phyloP scores from a whole-genome alignment of 768 basidiomycete species.

The Cystobasidium onofrii region DNA sequence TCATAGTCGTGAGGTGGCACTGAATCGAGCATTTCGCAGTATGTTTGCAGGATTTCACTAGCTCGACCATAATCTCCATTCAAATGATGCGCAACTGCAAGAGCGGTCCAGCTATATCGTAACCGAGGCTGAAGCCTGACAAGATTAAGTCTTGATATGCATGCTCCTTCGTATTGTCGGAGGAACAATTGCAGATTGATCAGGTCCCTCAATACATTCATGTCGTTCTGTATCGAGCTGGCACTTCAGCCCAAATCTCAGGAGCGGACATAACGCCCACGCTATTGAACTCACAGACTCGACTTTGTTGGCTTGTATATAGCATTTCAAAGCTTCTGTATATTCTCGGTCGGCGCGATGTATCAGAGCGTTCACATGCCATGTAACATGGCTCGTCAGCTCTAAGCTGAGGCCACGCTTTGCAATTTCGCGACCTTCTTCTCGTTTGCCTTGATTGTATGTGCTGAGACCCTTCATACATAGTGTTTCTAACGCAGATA shows the following conservation, averaged over 20 bases:
- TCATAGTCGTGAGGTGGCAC: constrained; percentile 71
- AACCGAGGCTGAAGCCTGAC: constrained; percentile 70
- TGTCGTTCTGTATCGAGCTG: constrained; percentile 60
- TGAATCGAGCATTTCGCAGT: constrained; percentile 54
- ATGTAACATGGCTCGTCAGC: constrained; percentile 73
- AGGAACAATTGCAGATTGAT: constrained; percentile 82
- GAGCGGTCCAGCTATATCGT: constrained; percentile 79
- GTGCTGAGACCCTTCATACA: constrained; percentile 91
- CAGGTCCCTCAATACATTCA: constrained; percentile 84
- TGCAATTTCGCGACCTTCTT: constrained; percentile 71
- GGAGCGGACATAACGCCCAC: neutral
- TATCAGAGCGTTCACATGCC: constrained; percentile 95
- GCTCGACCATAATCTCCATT: constrained; percentile 66
- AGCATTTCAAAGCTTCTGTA: constrained; percentile 86
- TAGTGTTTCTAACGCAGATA: constrained; percentile 61
- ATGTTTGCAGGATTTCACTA: constrained; percentile 62
- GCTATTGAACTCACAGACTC: constrained; percentile 62
- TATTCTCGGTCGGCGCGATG: constrained; percentile 92
- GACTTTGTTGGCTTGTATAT: constrained; percentile 74
- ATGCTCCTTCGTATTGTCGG: constrained; percentile 65
- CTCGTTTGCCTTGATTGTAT: constrained; percentile 68
- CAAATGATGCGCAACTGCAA: constrained; percentile 81
- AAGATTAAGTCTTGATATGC: constrained; percentile 73
- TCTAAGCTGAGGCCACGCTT: constrained; percentile 74
- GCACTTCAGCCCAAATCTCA: constrained; percentile 16